phyloP scores from a whole-genome alignment of 2,329 filamentous ascomycete species.

The Hawksworthiomyces lignivorus region DNA sequence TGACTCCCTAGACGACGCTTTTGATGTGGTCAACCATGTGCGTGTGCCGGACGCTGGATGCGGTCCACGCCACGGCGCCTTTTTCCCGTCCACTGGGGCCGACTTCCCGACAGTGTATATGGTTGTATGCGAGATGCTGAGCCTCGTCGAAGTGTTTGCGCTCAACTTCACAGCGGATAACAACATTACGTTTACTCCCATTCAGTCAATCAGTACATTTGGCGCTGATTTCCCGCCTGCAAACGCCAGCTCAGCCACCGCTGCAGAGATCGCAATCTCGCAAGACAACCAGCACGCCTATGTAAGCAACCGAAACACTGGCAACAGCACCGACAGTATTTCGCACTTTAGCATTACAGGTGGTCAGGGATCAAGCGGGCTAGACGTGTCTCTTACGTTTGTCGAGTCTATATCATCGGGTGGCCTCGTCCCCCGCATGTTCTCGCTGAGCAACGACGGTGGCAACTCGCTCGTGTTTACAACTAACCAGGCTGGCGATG shows the following conservation, averaged over 20 bases:
- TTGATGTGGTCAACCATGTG: conserved; percentile 27
- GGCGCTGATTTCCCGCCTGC: conserved; percentile 26
- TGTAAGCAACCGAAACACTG: conserved; percentile 41
- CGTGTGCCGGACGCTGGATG: conserved; percentile 29
- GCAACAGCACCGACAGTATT: conserved; percentile 38
- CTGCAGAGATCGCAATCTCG: conserved; percentile 37
- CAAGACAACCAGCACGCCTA: conserved; percentile 37
- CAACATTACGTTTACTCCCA: conserved; percentile 24
- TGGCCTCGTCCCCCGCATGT: conserved; percentile 38
- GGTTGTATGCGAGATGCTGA: conserved; percentile 39
- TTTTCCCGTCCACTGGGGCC: conserved; percentile 29
- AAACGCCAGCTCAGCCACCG: conserved; percentile 31
- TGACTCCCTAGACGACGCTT: conserved; percentile 34
- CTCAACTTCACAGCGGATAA: conserved; percentile 29
- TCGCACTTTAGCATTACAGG: conserved; percentile 33
- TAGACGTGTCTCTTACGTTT: conserved; percentile 25
- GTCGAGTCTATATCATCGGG: conserved; percentile 26
- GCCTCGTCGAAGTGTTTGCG: conserved; percentile 34
- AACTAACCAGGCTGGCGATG: conserved; percentile 37
- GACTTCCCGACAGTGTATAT: conserved; percentile 35
- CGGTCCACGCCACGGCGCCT: conserved; percentile 44
- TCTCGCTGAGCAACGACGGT: conserved; percentile 29
- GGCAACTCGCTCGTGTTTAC: conserved; percentile 31
- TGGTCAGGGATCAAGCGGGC: conserved; percentile 18
- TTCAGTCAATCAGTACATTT: conserved; percentile 34